phyloP scores from a whole-genome alignment of 202 grass and related monocot genomes.

The Saccharum hybrid region DNA sequence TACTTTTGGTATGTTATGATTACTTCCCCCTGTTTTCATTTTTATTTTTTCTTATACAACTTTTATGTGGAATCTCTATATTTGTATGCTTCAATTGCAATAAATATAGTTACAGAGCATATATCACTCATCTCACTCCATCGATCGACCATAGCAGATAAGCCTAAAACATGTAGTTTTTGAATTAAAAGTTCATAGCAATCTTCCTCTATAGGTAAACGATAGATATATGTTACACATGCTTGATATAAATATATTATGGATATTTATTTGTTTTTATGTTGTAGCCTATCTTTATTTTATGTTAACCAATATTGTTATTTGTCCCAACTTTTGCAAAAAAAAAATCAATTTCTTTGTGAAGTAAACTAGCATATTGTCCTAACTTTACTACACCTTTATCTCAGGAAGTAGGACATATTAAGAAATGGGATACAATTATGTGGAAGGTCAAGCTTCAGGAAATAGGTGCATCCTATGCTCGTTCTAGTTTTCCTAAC shows the following conservation, averaged over 20 bases:
- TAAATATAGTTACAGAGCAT: not conserved
- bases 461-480: conserved; percentile 71
- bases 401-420: conserved; percentile 69
- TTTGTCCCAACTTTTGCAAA: not conserved
- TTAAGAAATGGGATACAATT: conserved; percentile 80
- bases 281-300: too few relatives aligned
- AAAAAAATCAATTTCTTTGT: not conserved
- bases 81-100: not conserved
- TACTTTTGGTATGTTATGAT: conserved; percentile 63
- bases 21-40: not conserved
- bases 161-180: not conserved
- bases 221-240: not conserved
- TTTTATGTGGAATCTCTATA: not conserved
- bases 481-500: conserved; percentile 73
- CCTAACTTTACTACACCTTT: conserved; percentile 17
- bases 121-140: not conserved
- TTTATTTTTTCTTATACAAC: not conserved
- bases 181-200: not conserved
- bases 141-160: not conserved
- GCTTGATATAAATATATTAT: not conserved
- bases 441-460: conserved; percentile 84
- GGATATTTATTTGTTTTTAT: not conserved
- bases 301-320: not conserved
- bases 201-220: not conserved
- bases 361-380: not conserved